Base-by-base conservation (phyloP, 495 filamentous ascomycete species). In the Pyrenopolyporus hunteri region DNA sequence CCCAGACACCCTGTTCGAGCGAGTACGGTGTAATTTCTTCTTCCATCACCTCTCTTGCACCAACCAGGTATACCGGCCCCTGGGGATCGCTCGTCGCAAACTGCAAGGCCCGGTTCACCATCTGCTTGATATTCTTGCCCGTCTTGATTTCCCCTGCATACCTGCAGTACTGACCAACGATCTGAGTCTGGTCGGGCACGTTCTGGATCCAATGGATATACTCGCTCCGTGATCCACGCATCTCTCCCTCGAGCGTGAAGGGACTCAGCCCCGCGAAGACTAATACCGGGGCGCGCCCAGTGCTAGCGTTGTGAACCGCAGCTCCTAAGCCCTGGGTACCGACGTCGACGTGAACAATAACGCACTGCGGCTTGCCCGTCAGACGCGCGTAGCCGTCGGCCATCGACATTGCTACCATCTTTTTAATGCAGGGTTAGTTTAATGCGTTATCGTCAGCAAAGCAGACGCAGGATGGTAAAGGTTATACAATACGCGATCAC, bases 181-280 rank as follows among this genome's bases (percentile, higher is more conserved):
- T 97, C 71, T 89, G 87, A 70, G 91, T 92, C 75, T 98, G 93
- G 59, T 98, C 92, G 1, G 93, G 93, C 5, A 97, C 91, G 75
- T 98, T 91, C 68, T 98, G 93, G 33, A 97, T 93, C 90, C 93
- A 98, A 69, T 98, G 93, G 67, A 97, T 98, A 70, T 93, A 97
- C 74, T 97, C 93, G 0, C 92, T 96, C 35, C 93, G 82, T 3
- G 86, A 90, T 1, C 93, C 93, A 16, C 90, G 82, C 79, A 92
- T 83, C 75, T 97, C 93, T 3, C 93, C 93, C 63, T 98, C 93
- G 29, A 90, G 85, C 2, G 93, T 97, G 67, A 89, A 95, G 0
- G 93, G 93, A 1, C 87, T 91, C 23, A 98, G 76, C 8, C 93
- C 93, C 1, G 93, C 93, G 68, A 98, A 97, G 20, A 98, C 89